Evolutionary conservation across 306 rosid genomes (phyloP).

Genomic region (Vigna mungo): DNA sequence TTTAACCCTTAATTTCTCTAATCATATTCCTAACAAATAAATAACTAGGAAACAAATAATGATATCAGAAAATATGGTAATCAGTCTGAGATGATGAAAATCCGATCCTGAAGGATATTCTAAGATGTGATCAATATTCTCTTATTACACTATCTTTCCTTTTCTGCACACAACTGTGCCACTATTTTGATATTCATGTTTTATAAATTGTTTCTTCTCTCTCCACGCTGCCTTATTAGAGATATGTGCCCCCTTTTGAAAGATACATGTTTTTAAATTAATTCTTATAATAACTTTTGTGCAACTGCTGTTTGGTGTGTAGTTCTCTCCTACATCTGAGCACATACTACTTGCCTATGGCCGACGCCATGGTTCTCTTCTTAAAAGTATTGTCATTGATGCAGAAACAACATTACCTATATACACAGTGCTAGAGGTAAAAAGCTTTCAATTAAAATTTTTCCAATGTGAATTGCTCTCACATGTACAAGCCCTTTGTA

Average conservation of each 20-base stretch:
- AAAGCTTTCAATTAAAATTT: conserved; percentile 29
- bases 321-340: conserved; percentile 67
- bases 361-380: conserved; percentile 64
- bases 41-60: background rate
- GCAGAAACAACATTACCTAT: conserved; percentile 95
- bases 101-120: background rate
- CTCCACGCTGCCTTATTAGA: background rate
- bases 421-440: conserved; percentile 97
- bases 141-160: background rate
- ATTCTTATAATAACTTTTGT: background rate
- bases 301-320: conserved; percentile 44
- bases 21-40: background rate
- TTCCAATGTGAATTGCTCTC: conserved; percentile 31
- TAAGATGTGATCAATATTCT: background rate
- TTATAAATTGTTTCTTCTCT: background rate
- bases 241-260: background rate
- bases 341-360: conserved; percentile 77
- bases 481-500: background rate
- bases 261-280: conserved; percentile 17
- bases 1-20: background rate
- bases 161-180: conserved; percentile 3
- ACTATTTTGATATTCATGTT: conserved; percentile 18
- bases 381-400: conserved; percentile 87
- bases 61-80: background rate
- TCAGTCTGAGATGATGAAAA: conserved; percentile 3